Percentiles rank a stretch among this genome's conserved stretches.
Evolutionary conservation across 495 filamentous ascomycete species (phyloP).

Genomic region (Aspergillus taichungensis): DNA sequence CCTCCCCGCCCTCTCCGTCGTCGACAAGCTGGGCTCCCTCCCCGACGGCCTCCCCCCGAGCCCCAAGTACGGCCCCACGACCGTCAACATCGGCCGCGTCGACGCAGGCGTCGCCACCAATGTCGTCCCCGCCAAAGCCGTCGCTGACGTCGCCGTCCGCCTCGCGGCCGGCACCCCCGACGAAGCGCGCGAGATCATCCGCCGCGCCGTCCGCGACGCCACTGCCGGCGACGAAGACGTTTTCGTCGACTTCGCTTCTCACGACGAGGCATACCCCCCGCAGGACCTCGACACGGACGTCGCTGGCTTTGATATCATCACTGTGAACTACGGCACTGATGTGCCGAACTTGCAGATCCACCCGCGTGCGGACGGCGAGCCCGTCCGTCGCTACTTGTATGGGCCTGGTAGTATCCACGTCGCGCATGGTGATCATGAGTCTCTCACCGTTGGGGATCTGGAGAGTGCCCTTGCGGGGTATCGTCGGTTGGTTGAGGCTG

Average conservation of each 20-base stretch:
- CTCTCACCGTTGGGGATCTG: conserved; percentile 58
- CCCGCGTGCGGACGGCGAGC: conserved; percentile 5
- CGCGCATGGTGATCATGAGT: conserved; percentile 81
- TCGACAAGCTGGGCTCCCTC: conserved; percentile 47
- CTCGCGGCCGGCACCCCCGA: conserved; percentile 63
- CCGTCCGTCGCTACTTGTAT: conserved; percentile 78
- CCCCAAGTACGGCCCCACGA: conserved; percentile 74
- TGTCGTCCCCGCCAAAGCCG: conserved; percentile 69
- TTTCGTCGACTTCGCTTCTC: conserved; percentile 42
- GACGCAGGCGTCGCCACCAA: conserved; percentile 81
- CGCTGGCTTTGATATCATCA: conserved; percentile 67
- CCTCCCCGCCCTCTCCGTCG: conserved; percentile 51
- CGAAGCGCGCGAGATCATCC: conserved; percentile 43
- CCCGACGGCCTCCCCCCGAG: conserved; percentile 56
- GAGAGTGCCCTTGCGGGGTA: conserved; percentile 65
- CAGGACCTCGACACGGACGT: conserved; percentile 74
- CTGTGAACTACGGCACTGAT: conserved; percentile 91
- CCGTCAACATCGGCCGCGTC: conserved; percentile 73
- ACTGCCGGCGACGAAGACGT: conserved; percentile 51
- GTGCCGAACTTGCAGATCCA: conserved; percentile 59
- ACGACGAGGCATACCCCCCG: conserved; percentile 55
- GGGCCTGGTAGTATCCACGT: conserved; percentile 84
- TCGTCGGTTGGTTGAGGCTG: conserved; percentile 58
- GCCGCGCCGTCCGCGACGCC: conserved; percentile 46
- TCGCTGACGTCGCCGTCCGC: conserved; percentile 57